phyloP scores from a whole-genome alignment of 352 stramenopile species.

The Albugo laibachii region DNA sequence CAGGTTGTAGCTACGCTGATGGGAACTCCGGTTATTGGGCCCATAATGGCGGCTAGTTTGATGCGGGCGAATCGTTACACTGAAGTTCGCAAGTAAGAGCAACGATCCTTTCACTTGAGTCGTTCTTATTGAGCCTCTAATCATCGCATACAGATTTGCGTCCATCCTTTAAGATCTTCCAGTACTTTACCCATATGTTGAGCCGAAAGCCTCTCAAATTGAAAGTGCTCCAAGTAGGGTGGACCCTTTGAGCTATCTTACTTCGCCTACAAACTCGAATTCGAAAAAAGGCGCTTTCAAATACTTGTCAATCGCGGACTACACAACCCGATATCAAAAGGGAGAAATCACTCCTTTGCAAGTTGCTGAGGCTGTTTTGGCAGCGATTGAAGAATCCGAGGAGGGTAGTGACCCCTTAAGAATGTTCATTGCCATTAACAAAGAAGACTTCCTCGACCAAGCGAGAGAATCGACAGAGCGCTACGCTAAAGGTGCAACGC shows the following conservation, averaged over 20 bases:
- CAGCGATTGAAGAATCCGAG: conserved; percentile 28
- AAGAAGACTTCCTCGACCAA: conserved; percentile 46
- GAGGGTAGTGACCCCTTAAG: conserved; percentile 24
- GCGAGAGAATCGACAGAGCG: conserved; percentile 41
- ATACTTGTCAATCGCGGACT: conserved; percentile 48
- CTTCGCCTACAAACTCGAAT: conserved; percentile 15
- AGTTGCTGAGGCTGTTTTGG: conserved; percentile 39
- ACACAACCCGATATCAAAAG: conserved; percentile 29
- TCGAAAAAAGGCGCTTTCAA: conserved; percentile 19
- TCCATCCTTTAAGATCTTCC: conserved; percentile 44
- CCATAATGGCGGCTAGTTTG: conserved; percentile 18
- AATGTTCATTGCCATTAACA: conserved; percentile 55
- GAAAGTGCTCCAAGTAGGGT: conserved; percentile 7
- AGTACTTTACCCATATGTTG: conserved; percentile 63
- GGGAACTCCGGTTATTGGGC: conserved; percentile 23
- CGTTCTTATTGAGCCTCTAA: neutral
- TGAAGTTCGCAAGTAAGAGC: conserved; percentile 15
- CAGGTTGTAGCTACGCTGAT: conserved; percentile 19
- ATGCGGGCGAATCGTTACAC: conserved; percentile 34
- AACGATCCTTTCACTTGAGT: neutral
- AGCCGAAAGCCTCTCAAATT: conserved; percentile 11
- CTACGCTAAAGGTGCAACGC: conserved; percentile 33
- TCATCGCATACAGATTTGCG: conserved; percentile 5
- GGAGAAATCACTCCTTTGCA: conserved; percentile 33
- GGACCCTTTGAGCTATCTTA: conserved; percentile 8